Percentiles rank a stretch among this genome's conserved stretches.
Conservation (phyloP, 352 stramenopile species). For the Phytophthora parvispora region DNA sequence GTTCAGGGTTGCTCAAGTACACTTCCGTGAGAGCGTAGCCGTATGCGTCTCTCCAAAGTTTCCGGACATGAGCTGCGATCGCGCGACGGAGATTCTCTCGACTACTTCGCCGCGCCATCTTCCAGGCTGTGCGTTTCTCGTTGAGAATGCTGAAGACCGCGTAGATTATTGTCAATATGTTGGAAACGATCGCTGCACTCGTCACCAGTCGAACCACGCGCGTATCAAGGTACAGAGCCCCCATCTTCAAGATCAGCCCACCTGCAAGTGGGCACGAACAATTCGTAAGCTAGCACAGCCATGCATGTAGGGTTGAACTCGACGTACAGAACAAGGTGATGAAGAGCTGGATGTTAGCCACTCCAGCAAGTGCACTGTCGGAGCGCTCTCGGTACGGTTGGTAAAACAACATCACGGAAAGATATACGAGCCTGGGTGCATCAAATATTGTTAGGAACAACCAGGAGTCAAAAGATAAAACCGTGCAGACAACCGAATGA, state of each 20-base stretch:
- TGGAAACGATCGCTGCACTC: slow-evolving; percentile 61
- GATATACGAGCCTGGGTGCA: slow-evolving; percentile 67
- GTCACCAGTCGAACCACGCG: slow-evolving; percentile 61
- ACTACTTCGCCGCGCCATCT: slow-evolving; percentile 41
- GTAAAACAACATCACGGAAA: slow-evolving; percentile 80
- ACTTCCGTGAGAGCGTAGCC: slow-evolving; percentile 66
- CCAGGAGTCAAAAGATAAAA: not conserved
- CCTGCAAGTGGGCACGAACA: slow-evolving; percentile 30
- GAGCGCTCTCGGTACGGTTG: slow-evolving; percentile 73
- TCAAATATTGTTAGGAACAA: not conserved
- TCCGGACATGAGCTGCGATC: slow-evolving; percentile 51
- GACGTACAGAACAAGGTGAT: slow-evolving; percentile 81
- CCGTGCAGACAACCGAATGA: too few species aligned
- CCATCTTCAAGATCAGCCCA: slow-evolving; percentile 79
- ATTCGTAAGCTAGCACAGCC: not conserved
- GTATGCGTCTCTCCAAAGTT: slow-evolving; percentile 70
- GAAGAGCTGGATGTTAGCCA: slow-evolving; percentile 84
- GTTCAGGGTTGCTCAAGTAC: slow-evolving; percentile 57
- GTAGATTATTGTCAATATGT: slow-evolving; percentile 59
- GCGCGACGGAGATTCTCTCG: slow-evolving; percentile 60
- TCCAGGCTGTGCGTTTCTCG: slow-evolving; percentile 41
- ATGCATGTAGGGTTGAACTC: not conserved
- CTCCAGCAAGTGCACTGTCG: slow-evolving; percentile 68
- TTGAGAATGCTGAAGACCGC: slow-evolving; percentile 66
- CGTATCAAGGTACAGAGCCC: slow-evolving; percentile 49